These are phyloP conservation scores for Syncephalastrum monosporum DNA, from an alignment of 371 early-diverging fungal species.

Conservation along the genomic window DNA sequence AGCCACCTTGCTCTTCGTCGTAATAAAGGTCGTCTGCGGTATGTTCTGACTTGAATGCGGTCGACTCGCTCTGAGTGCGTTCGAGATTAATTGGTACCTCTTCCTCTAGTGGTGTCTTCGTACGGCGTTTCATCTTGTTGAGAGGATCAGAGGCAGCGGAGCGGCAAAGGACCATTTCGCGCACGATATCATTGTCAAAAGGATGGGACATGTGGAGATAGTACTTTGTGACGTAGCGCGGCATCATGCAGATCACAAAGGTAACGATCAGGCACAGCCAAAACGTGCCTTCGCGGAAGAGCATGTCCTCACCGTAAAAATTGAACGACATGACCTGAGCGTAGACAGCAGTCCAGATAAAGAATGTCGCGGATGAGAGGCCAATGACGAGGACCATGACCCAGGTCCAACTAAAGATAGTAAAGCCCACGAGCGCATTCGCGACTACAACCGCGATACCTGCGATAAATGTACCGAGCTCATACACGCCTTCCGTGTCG, in stretches of 20 bases:
- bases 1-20: constrained; percentile 12
- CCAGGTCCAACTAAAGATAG: constrained; percentile 83
- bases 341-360: constrained; percentile 57
- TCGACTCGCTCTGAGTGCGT: constrained; percentile 29
- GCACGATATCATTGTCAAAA: constrained; percentile 63
- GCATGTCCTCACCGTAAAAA: constrained; percentile 51
- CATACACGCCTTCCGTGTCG: constrained; percentile 64
- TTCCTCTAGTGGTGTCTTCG: constrained; percentile 23
- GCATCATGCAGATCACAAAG: constrained; percentile 50
- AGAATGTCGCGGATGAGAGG: constrained; percentile 53
- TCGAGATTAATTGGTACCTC: constrained; percentile 30
- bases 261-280: constrained; percentile 54
- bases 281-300: constrained; percentile 54
- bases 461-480: constrained; percentile 81
- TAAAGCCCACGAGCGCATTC: constrained; percentile 82
- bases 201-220: constrained; percentile 55
- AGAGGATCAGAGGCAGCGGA: background rate
- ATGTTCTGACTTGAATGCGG: constrained; percentile 10
- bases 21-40: constrained; percentile 10
- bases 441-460: constrained; percentile 76
- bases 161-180: constrained; percentile 49
- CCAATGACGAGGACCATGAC: constrained; percentile 60
- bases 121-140: constrained; percentile 4
- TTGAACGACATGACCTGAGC: constrained; percentile 37
- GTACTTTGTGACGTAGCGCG: constrained; percentile 51